phyloP scores from a whole-genome alignment of 345 rosid species.

The Carallia brachiata region DNA sequence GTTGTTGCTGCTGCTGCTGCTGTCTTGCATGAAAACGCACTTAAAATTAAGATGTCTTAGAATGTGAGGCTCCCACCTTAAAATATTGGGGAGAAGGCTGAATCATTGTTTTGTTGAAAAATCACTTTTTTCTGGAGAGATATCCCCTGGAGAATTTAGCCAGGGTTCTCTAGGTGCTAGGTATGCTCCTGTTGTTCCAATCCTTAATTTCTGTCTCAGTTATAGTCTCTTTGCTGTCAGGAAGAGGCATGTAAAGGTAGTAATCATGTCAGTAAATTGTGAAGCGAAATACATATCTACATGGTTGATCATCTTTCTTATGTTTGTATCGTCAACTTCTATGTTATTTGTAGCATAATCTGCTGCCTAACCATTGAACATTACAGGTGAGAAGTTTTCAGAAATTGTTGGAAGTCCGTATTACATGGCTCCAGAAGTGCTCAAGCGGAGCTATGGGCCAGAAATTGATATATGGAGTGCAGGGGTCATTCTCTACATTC shows the following conservation, averaged over 20 bases:
- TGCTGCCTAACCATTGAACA: conserved; percentile 21
- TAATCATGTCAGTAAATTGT: background rate
- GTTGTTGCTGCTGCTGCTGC: too few relatives aligned
- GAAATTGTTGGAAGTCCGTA: conserved; percentile 99
- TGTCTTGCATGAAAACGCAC: too few relatives aligned
- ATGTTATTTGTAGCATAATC: background rate
- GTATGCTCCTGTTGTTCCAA: background rate
- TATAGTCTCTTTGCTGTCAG: background rate
- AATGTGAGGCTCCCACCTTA: too few relatives aligned
- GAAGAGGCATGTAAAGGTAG: background rate
- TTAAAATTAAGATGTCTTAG: too few relatives aligned
- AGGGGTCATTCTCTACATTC: conserved; percentile 93
- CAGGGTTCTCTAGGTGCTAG: background rate
- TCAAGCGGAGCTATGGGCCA: conserved; percentile 90
- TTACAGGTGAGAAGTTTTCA: conserved; percentile 84
- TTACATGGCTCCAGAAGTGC: conserved; percentile 99
- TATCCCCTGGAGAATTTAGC: background rate
- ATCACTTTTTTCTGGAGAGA: background rate
- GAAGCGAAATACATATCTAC: background rate
- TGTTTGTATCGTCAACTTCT: background rate
- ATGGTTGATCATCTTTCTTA: background rate
- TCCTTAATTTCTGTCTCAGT: background rate
- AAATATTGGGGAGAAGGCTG: background rate
- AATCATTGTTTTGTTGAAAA: background rate
- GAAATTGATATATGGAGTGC: conserved; percentile 99